These are phyloP conservation scores for Diospyros lotus DNA, from an alignment of 148 eudicot genomes.

Conservation along the genomic window DNA sequence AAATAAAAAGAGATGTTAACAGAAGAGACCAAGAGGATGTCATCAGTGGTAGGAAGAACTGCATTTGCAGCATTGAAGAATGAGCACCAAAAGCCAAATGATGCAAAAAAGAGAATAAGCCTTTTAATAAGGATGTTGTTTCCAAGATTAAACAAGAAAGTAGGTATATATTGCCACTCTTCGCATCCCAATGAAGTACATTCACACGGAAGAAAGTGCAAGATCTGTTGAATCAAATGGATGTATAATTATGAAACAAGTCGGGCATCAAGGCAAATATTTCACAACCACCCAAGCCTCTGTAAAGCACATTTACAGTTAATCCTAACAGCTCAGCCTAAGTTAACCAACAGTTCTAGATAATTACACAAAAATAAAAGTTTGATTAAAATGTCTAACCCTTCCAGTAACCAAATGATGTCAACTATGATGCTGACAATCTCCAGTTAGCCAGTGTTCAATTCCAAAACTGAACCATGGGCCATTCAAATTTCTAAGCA, in stretches of 20 bases:
- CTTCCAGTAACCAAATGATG: too few species aligned
- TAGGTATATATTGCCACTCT: not conserved
- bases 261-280: too few species aligned
- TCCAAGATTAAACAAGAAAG: not conserved
- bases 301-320: too few species aligned
- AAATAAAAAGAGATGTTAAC: slow-evolving; percentile 7
- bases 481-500: too few species aligned
- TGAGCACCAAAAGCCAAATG: not conserved
- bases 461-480: too few species aligned
- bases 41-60: not conserved
- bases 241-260: too few species aligned
- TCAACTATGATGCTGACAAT: too few species aligned
- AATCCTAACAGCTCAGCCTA: not conserved
- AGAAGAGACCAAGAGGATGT: not conserved
- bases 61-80: not conserved
- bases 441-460: too few species aligned
- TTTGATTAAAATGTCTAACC: not conserved
- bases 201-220: not conserved
- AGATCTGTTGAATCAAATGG: not conserved
- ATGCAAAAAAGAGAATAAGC: not conserved
- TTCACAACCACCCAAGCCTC: not conserved
- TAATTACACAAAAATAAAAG: too few species aligned
- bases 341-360: not conserved
- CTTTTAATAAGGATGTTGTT: not conserved
- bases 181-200: not conserved